Evolutionary conservation across 2,329 filamentous ascomycete species (phyloP), one percentile per base, ranked within the genome.

Genomic region (Nemania sp.): DNA sequence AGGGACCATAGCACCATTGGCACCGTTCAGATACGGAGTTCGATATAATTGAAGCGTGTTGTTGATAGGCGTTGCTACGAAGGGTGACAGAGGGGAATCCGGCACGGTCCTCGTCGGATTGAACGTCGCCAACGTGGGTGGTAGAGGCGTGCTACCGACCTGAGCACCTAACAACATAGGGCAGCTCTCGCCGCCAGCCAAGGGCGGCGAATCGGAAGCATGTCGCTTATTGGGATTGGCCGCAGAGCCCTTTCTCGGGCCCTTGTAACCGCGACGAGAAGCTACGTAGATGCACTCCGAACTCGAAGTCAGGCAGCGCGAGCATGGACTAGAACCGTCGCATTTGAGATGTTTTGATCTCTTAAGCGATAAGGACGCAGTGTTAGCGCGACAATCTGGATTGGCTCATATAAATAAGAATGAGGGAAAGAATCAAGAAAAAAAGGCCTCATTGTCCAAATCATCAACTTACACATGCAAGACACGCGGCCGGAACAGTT

Each of bases 191-290:
- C 76, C 70, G 59, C 70, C 74, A 24, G 75, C 76, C 63, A 82
- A 81, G 3, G 82, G 79, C 29, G 84, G 80, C 27, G 86, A 87
- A 26, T 85, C 83, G 22, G 83, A 84, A 24, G 83, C 81, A 74
- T 85, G 84, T 20, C 83, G 82, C 76, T 87, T 88, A 75, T 84
- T 83, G 10, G 82, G 81, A 73, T 83, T 86, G 66, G 63, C 70
- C 52, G 73, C 80, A 79, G 81, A 80, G 70, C 80, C 83, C 75
- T 85, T 86, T n/a, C 86, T 83, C 1, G 87, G 87, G 15, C 90
- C 90, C 79, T 92, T 93, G 81, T 92, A 93, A 32, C 92, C 92
- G 68, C 92, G 87, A 51, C 92, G 89, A 45, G 91, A 93, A 52
- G 90, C 89, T 56, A 93, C 88, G 77, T 93, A 94, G 75, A 89